phyloP scores from a whole-genome alignment of 192 early-diverging fungal genomes.

The Backusella circina region DNA sequence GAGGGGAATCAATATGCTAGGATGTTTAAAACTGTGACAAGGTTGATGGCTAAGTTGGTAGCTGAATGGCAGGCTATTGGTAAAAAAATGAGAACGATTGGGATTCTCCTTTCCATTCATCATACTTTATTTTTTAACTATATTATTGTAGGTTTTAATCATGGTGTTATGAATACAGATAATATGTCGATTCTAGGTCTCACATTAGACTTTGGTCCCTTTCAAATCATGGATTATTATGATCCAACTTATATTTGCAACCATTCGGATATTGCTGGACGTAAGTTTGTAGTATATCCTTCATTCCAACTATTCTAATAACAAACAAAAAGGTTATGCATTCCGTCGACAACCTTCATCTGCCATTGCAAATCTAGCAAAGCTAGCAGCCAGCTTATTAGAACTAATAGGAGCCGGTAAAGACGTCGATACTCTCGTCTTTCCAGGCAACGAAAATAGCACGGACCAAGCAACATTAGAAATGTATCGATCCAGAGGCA shows the following conservation, averaged over 20 bases:
- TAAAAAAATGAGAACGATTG: not conserved
- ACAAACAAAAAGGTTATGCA: constrained; percentile 12
- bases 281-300: constrained; percentile 43
- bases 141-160: constrained; percentile 53
- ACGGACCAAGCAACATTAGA: constrained; percentile 14
- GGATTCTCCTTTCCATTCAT: not conserved
- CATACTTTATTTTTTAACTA: not conserved
- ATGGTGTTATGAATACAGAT: constrained; percentile 85
- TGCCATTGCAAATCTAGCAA: constrained; percentile 74
- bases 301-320: not conserved
- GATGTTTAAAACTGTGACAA: constrained; percentile 54
- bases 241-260: constrained; percentile 82
- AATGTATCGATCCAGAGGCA: constrained; percentile 29
- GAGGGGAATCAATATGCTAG: constrained; percentile 52
- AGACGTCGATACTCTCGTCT: constrained; percentile 39
- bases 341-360: constrained; percentile 77
- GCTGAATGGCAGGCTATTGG: constrained; percentile 76
- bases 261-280: constrained; percentile 68
- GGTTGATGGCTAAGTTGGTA: constrained; percentile 63
- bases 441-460: constrained; percentile 28
- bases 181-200: constrained; percentile 36
- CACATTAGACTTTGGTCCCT: constrained; percentile 88
- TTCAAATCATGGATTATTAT: constrained; percentile 78
- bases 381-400: constrained; percentile 59
- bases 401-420: constrained; percentile 64